Conservation (phyloP, 352 stramenopile species). For the Achlya hypogyna region DNA sequence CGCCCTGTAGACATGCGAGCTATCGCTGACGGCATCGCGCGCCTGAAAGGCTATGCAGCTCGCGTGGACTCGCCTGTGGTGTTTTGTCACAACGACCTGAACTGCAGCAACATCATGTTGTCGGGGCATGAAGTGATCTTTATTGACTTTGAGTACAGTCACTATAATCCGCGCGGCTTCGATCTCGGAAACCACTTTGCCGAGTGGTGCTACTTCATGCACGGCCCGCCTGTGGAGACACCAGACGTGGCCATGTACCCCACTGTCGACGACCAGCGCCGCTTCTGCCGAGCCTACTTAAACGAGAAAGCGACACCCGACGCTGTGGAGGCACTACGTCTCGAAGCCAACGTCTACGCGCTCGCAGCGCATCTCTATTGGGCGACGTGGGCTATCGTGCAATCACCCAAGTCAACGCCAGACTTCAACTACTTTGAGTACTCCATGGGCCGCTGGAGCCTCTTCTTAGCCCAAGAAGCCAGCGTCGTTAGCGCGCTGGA, state of each 20-base stretch:
- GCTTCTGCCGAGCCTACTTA: constrained; percentile 67
- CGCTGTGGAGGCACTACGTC: constrained; percentile 39
- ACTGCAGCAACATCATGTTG: constrained; percentile 88
- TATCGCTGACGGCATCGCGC: constrained; percentile 33
- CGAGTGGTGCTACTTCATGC: constrained; percentile 76
- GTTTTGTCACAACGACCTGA: constrained; percentile 89
- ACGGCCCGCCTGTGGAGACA: constrained; percentile 75
- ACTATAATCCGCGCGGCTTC: constrained; percentile 86
- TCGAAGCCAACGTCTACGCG: constrained; percentile 78
- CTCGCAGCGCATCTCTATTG: constrained; percentile 86
- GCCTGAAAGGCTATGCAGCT: constrained; percentile 42
- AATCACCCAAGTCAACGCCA: constrained; percentile 81
- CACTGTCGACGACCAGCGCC: constrained; percentile 46
- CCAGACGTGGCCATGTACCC: constrained; percentile 71
- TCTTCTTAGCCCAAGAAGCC: constrained; percentile 43
- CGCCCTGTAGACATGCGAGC: constrained; percentile 29
- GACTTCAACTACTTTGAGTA: constrained; percentile 91
- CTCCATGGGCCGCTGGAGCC: constrained; percentile 57
- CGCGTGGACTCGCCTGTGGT: constrained; percentile 62
- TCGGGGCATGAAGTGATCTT: constrained; percentile 38
- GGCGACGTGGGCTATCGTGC: constrained; percentile 86
- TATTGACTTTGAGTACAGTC: constrained; percentile 93
- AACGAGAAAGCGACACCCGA: neutral
- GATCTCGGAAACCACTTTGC: constrained; percentile 92
- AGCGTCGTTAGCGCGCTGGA: too few relatives aligned